Evolutionary conservation across 2,329 filamentous ascomycete genomes (phyloP), one percentile per base, ranked within the genome.

Genomic region (Alternaria sp.): DNA sequence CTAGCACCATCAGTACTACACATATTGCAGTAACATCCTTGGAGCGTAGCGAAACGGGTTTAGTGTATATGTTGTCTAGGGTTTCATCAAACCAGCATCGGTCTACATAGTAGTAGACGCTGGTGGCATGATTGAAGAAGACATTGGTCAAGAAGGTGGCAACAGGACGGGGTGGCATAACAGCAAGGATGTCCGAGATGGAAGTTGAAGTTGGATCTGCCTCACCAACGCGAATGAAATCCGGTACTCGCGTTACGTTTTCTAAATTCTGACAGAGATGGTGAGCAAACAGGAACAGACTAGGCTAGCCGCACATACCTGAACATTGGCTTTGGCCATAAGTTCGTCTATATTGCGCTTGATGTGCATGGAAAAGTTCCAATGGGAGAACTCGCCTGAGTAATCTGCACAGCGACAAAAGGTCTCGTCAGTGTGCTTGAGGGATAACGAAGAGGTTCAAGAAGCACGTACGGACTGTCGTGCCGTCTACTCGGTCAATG

Each of bases 31-130:
- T 51, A 20, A 59, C 46, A 22, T 66, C 62, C 18, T 54, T 59
- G 9, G 51, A 51, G 34, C 54, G 42, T 34, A 63, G 24, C 16
- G 42, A 28, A 32, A 41, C 18, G 1, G 51, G 14, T 7, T 59
- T 39, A 11, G 24, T 36, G 18, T 66, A 59, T 20, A 65, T 74
- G 4, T 72, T 75, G 4, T 80, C 68, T 26, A 82, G 54, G 39
- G 79, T 80, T 14, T 79, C 77, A 5, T 70, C 63, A 18, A 82
- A 68, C 79, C 79, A 82, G 38, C 75, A 69, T 61, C 78, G 75
- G 63, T 81, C 79, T 3, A 81, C 75, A 49, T 80, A 82, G 51
- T 79, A 82, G 57, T 81, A 81, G 49, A 80, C 79, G 7, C 78
- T 81, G 48, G 78, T 74, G 12, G 79, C 79, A 64, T 81, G 79